phyloP scores from a whole-genome alignment of 441 rosid species.

The Gossypium schwendimanii region DNA sequence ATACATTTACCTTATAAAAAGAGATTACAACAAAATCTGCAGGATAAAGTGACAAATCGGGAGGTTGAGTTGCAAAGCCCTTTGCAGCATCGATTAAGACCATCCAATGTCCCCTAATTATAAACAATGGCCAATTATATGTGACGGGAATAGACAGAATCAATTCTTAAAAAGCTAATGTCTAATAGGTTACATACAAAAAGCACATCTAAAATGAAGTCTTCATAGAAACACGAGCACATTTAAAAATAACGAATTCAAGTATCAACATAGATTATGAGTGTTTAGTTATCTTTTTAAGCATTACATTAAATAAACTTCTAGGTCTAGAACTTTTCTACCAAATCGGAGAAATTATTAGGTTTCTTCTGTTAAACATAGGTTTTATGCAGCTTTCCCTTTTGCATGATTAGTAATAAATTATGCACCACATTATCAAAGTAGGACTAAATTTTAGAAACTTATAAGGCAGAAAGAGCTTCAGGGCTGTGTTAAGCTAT shows the following conservation, averaged over 20 bases:
- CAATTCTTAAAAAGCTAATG: not conserved
- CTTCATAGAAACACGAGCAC: not conserved
- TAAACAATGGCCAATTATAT: not conserved
- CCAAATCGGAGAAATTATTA: not conserved
- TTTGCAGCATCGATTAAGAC: constrained; percentile 96
- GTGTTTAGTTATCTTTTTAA: not conserved
- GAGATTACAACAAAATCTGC: constrained; percentile 89
- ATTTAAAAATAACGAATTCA: not conserved
- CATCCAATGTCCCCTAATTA: constrained; percentile 68
- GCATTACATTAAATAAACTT: not conserved
- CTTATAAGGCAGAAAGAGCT: not conserved
- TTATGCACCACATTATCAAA: not conserved
- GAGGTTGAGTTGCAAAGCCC: constrained; percentile 77
- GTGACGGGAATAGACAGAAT: not conserved
- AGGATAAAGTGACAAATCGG: constrained; percentile 69
- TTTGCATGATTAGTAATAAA: not conserved
- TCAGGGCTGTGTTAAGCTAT: not conserved
- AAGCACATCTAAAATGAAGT: not conserved
- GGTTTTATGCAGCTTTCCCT: not conserved
- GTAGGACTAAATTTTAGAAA: not conserved
- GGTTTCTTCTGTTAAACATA: not conserved
- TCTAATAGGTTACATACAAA: not conserved
- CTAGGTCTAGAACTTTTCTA: not conserved
- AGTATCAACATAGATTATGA: not conserved
- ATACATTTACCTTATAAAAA: constrained; percentile 69